Evolutionary conservation across 441 rosid genomes (phyloP), one percentile per base, ranked within the genome.

Genomic region (Kokia cookei): DNA sequence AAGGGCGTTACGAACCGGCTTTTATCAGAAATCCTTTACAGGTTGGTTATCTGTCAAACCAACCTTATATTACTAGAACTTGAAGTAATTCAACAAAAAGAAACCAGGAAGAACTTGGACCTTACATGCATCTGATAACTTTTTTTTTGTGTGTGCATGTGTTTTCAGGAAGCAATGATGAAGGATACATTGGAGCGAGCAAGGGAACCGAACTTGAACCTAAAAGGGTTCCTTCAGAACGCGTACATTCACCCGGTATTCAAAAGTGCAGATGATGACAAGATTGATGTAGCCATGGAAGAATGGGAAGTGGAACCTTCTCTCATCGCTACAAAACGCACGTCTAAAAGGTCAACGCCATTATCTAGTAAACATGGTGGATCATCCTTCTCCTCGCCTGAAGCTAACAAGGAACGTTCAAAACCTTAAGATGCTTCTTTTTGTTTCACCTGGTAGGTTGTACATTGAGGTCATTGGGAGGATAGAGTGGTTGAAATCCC

Each of bases 131-230:
- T 32, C 37, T 32, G 37, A 32, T 32, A 32, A 4, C 1, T 3
- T 55, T 12, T 24, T 4, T 26, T 24, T 57, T 57, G 3, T 57
- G 7, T 24, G 14, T 2, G 13, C 12, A 2, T 2, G 51, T 11
- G 26, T 77, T 69, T 72, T 14, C 88, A 95, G 99, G 99, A 95
- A 72, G 98, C 98, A 5, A 89, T 86, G 98, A 85, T 90, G 91
- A 95, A 91, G 64, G 98, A 95, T 75, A 93, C 97, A 1, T 79
- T 93, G 72, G 98, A 95, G 76, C 87, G 89, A 0, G 86, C 91
- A 2, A 85, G 84, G 75, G 98, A 95, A 61, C 97, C 97, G 0
- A 86, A 86, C 64, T 57, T 93, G 67, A 93, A 90, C 82, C 54
- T 93, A 84, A 93, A 93, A 84, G 77, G 83, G 76, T 90, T 87